Evolutionary conservation across 257 asterid genomes (phyloP).

Genomic region (Plantago elongata): DNA sequence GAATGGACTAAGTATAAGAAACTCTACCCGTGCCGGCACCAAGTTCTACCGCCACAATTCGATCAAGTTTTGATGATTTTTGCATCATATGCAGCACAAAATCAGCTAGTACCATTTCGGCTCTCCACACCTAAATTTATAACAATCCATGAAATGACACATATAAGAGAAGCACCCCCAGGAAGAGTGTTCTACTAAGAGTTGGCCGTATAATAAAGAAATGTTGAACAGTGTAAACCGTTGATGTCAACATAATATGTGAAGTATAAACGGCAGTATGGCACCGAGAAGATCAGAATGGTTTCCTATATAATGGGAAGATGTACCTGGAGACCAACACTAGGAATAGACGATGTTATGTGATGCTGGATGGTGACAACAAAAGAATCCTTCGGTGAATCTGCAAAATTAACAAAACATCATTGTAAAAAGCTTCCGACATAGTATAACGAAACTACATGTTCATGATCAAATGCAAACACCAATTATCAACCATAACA

Average conservation of each 20-base stretch:
- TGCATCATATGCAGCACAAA: constrained; percentile 68
- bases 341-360: constrained; percentile 87
- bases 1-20: constrained; percentile 21
- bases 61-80: constrained; percentile 53
- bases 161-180: constrained; percentile 3
- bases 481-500: neutral
- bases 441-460: neutral
- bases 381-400: constrained; percentile 39
- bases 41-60: constrained; percentile 69
- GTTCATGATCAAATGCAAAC: neutral
- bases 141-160: constrained; percentile 9
- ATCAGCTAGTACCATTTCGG: constrained; percentile 84
- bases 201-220: too few species aligned
- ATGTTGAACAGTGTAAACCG: neutral
- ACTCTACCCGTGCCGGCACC: constrained; percentile 92
- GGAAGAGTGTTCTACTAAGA: neutral
- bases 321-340: constrained; percentile 89
- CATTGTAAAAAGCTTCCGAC: constrained; percentile 1
- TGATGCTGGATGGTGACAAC: constrained; percentile 63
- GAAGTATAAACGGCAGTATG: constrained; percentile 8
- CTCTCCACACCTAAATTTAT: constrained; percentile 73
- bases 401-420: constrained; percentile 39
- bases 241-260: neutral
- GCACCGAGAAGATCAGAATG: neutral
- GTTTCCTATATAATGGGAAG: neutral